Evolutionary conservation across 768 basidiomycete genomes (phyloP).

Genomic region (Serendipita indica): DNA sequence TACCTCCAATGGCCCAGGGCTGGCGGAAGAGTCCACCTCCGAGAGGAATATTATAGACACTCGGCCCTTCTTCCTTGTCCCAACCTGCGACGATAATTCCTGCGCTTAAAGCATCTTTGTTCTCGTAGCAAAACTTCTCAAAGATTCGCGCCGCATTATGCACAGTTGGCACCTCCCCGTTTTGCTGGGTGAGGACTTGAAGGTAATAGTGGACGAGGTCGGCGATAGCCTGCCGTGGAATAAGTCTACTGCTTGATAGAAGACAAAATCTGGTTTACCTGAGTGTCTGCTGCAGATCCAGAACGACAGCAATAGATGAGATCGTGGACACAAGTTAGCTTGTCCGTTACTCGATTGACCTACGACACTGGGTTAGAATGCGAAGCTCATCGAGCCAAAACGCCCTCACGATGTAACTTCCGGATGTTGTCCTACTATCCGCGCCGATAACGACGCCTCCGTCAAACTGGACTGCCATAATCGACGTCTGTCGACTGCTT

Average conservation of each 20-base stretch:
- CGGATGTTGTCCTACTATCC: conserved; percentile 93
- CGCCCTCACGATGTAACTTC: conserved; percentile 75
- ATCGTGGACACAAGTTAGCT: conserved; percentile 91
- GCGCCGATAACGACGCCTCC: conserved; percentile 93
- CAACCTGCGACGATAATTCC: conserved; percentile 98
- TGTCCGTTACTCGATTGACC: conserved; percentile 98
- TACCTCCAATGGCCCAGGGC: conserved; percentile 97
- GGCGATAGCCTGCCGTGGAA: conserved; percentile 47
- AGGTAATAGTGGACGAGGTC: conserved; percentile 76
- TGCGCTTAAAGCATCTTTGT: conserved; percentile 78
- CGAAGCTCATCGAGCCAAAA: background rate
- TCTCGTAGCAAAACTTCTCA: conserved; percentile 79
- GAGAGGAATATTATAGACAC: conserved; percentile 92
- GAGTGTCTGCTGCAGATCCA: conserved; percentile 95
- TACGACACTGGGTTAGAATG: conserved; percentile 20
- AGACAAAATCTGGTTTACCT: conserved; percentile 23
- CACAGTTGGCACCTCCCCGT: conserved; percentile 57
- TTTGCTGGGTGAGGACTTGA: conserved; percentile 49
- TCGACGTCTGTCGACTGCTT: conserved; percentile 61
- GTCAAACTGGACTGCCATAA: conserved; percentile 97
- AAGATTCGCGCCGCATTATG: conserved; percentile 69
- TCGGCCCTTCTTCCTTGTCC: conserved; percentile 82
- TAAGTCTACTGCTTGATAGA: background rate
- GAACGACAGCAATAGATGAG: conserved; percentile 99
- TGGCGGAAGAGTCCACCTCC: conserved; percentile 95